Evolutionary conservation across 2,329 filamentous ascomycete species (phyloP), one percentile per base, ranked within the genome.

Genomic region (Aurifilum marmelostoma): DNA sequence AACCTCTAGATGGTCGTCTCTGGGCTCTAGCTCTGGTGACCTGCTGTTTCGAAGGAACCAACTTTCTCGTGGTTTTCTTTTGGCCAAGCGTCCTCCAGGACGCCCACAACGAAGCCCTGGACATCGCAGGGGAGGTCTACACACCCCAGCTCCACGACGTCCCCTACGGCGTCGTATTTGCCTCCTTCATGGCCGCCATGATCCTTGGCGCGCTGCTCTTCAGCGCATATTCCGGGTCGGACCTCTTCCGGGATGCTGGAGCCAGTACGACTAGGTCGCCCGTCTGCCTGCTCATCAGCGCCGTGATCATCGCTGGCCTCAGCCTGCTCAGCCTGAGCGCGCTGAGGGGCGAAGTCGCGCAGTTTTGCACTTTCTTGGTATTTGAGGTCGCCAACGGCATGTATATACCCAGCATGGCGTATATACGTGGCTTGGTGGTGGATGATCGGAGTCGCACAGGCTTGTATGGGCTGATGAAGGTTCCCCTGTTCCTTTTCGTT

Each of bases 91-190:
- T 75, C 14, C 69, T 79, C 12, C 75, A 78, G 66, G 71, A 73
- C 8, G 77, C 77, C n/a, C 75, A 76, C 65, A 62, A 43, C 27
- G 29, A 24, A 9, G 21, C 52, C 11, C 56, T 32, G 7, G 16
- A 8, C 50, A n/a, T 70, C 14, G 65, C 72, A 34, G 66, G 66
- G 16, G 14, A 65, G 43, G 54, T 39, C 8, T 54, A 43, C 14
- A 66, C 16, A 1, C 37, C 41, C 27, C 24, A 47, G n/a, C 37
- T 16, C 39, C 61, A 68, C 21, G 71, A 68, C 39, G 63, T 73
- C 4, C 71, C 72, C 2, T 73, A 72, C 24, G 72, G 86, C 9
- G 80, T 87, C 65, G 84, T 87, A 59, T 88, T 88, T 70, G 83
- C 84, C 58, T 82, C 81, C 54, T 87, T 89, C 75, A 88, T 73